phyloP scores from a whole-genome alignment of 164 flowering plant genomes.

The Berberis thunbergii region DNA sequence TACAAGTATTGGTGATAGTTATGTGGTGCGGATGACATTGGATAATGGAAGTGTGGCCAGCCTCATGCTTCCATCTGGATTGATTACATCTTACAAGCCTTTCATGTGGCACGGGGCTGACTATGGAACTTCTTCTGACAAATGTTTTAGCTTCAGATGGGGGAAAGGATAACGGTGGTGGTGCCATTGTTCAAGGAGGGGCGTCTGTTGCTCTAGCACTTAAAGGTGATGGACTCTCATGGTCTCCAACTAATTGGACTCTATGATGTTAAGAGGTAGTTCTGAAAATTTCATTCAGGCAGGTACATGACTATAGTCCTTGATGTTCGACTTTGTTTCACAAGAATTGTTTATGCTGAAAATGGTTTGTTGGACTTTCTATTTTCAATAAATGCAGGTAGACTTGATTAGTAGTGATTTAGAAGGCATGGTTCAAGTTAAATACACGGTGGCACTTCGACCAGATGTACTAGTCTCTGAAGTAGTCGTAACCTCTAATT shows the following conservation, averaged over 20 bases:
- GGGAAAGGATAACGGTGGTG: slow-evolving; percentile 26
- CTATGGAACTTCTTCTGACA: slow-evolving; percentile 61
- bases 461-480: slow-evolving; percentile 47
- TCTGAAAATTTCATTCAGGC: slow-evolving; percentile 50
- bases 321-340: not conserved
- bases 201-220: slow-evolving; percentile 35
- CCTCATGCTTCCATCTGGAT: slow-evolving; percentile 60
- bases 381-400: slow-evolving; percentile 41
- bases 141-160: slow-evolving; percentile 23
- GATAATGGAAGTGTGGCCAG: slow-evolving; percentile 56
- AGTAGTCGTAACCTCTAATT: slow-evolving; percentile 35
- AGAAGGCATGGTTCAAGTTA: slow-evolving; percentile 35
- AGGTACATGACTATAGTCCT: not conserved
- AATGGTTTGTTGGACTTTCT: not conserved
- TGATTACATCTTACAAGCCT: slow-evolving; percentile 77
- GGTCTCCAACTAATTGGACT: slow-evolving; percentile 62
- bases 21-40: slow-evolving; percentile 46
- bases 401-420: slow-evolving; percentile 43
- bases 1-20: slow-evolving; percentile 39
- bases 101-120: slow-evolving; percentile 85
- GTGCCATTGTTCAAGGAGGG: slow-evolving; percentile 54
- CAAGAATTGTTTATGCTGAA: not conserved
- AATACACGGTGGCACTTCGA: slow-evolving; percentile 42
- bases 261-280: slow-evolving; percentile 36
- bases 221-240: slow-evolving; percentile 23